A percentile compares a stretch with the other conserved stretches of the same genome.
Evolutionary conservation across 768 basidiomycete genomes (phyloP).

Genomic region (Collybiopsis luxurians): DNA sequence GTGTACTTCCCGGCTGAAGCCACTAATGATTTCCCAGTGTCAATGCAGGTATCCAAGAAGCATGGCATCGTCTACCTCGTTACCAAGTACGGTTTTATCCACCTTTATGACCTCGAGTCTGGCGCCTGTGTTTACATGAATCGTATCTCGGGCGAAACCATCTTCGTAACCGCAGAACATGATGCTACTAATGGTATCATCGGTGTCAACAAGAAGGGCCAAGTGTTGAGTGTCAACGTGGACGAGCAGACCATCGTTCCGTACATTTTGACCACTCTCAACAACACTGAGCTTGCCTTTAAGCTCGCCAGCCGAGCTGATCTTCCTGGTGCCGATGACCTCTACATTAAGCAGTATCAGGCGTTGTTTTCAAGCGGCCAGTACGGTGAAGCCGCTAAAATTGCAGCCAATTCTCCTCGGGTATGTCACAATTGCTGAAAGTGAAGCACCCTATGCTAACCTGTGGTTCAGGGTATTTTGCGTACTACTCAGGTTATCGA

Average conservation of each 20-base stretch:
- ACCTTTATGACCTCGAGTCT: conserved; percentile 96
- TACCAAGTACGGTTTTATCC: conserved; percentile 99
- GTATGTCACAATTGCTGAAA: conserved; percentile 37
- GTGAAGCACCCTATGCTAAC: not conserved
- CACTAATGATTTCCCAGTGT: conserved; percentile 97
- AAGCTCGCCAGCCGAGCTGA: conserved; percentile 96
- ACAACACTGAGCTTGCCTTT: conserved; percentile 97
- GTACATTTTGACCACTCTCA: conserved; percentile 89
- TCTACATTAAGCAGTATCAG: conserved; percentile 94
- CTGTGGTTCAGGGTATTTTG: conserved; percentile 70
- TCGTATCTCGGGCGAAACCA: conserved; percentile 98
- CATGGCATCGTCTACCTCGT: conserved; percentile 97
- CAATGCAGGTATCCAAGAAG: conserved; percentile 97
- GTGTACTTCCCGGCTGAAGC: conserved; percentile 99
- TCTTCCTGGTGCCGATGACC: conserved; percentile 94
- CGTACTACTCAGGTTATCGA: conserved; percentile 95
- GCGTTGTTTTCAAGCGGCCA: conserved; percentile 86
- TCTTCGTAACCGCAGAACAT: conserved; percentile 97
- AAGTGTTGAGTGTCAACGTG: conserved; percentile 94
- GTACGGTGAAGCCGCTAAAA: conserved; percentile 92
- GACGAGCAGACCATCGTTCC: conserved; percentile 96
- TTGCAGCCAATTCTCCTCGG: conserved; percentile 95
- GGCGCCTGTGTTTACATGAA: conserved; percentile 99
- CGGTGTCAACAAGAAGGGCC: conserved; percentile 99
- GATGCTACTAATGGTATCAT: conserved; percentile 94